Conservation (phyloP, 805 yeast species). For the Torulaspora microellipsoides region DNA sequence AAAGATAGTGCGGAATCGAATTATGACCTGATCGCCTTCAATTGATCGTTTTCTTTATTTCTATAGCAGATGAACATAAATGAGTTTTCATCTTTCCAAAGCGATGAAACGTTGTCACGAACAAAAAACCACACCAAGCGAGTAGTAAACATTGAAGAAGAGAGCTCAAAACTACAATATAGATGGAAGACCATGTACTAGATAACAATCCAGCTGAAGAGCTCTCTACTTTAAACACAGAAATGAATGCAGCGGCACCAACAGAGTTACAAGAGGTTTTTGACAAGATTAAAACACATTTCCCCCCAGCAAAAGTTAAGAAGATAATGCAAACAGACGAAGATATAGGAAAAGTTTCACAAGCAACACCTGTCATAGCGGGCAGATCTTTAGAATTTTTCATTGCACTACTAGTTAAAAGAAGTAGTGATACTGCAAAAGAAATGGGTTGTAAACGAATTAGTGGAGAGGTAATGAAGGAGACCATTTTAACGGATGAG, state of each 20-base stretch:
- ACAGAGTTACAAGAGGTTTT: conserved; percentile 22
- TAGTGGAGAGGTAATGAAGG: conserved; percentile 73
- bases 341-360: conserved; percentile 97
- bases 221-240: background rate
- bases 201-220: too few species aligned
- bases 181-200: too few species aligned
- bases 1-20: too few species aligned
- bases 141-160: too few species aligned
- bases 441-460: conserved; percentile 73
- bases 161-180: too few species aligned
- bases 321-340: conserved; percentile 97
- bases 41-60: too few species aligned
- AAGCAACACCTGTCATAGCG: conserved; percentile 97
- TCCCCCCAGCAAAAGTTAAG: conserved; percentile 91
- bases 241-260: conserved; percentile 6
- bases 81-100: too few species aligned
- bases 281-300: conserved; percentile 64
- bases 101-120: too few species aligned
- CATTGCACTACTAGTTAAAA: conserved; percentile 83
- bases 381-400: conserved; percentile 93
- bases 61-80: too few species aligned
- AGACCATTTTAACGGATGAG: conserved; percentile 80
- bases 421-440: conserved; percentile 73
- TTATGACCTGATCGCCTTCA: too few species aligned
- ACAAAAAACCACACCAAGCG: too few species aligned